A percentile compares a stretch with the other conserved stretches of the same genome.
These are phyloP conservation scores for Vigna radiata DNA, from an alignment of 306 rosid genomes.

Conservation along the genomic window DNA sequence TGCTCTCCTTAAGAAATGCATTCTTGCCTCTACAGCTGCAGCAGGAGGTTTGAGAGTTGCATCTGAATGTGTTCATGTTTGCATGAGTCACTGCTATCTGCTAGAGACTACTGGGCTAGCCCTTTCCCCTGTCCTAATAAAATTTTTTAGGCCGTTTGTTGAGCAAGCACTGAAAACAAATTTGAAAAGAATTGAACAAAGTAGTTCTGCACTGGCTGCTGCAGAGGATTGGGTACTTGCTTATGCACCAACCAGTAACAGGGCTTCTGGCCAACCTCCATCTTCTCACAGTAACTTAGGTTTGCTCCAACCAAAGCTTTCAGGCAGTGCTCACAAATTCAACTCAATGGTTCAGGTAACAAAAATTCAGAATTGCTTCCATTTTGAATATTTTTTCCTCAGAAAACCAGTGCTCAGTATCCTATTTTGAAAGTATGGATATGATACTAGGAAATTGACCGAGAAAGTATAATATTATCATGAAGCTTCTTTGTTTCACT, in stretches of 20 bases:
- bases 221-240: constrained; percentile 80
- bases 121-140: constrained; percentile 75
- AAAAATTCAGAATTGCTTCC: background rate
- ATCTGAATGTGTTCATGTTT: constrained; percentile 77
- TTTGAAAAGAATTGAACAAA: constrained; percentile 82
- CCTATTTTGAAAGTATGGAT: background rate
- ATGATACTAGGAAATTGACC: background rate
- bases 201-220: constrained; percentile 75
- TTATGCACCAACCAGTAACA: constrained; percentile 54
- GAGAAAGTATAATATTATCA: constrained; percentile 1
- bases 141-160: constrained; percentile 68
- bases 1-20: constrained; percentile 64
- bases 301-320: constrained; percentile 72
- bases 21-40: constrained; percentile 74
- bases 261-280: constrained; percentile 53
- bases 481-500: constrained; percentile 11
- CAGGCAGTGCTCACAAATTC: constrained; percentile 83
- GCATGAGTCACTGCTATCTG: constrained; percentile 72
- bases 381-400: background rate
- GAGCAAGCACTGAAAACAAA: constrained; percentile 65
- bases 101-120: constrained; percentile 80
- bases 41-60: constrained; percentile 78
- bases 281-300: constrained; percentile 45
- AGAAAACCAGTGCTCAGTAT: constrained; percentile 18
- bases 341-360: constrained; percentile 83